A percentile compares a stretch with the other conserved stretches of the same genome.
Evolutionary conservation across 495 filamentous ascomycete genomes (phyloP).

Genomic region (Daldinia loculata): DNA sequence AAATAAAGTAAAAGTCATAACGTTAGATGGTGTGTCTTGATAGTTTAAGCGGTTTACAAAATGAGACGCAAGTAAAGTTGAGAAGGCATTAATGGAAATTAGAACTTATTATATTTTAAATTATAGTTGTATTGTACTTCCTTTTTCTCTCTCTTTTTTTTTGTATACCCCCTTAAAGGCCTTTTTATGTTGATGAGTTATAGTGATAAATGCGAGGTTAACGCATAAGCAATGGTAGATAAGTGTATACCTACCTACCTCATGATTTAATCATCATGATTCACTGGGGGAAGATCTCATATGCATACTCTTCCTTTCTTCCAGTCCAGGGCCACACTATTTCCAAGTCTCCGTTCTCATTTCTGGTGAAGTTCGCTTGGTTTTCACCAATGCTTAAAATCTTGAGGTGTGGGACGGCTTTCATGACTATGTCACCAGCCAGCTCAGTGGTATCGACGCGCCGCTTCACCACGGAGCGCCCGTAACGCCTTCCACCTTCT

Average conservation of each 20-base stretch:
- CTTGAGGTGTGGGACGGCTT: neutral
- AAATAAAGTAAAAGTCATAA: too few species aligned
- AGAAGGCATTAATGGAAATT: too few species aligned
- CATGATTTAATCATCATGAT: neutral
- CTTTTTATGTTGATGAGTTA: too few species aligned
- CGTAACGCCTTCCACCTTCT: neutral
- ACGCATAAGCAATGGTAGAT: too few species aligned
- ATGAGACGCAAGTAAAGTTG: too few species aligned
- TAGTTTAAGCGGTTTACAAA: too few species aligned
- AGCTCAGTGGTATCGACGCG: neutral
- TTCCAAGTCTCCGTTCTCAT: neutral
- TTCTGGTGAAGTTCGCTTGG: neutral
- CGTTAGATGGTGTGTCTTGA: too few species aligned
- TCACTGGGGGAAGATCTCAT: neutral
- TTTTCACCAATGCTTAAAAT: neutral
- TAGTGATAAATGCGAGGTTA: too few species aligned
- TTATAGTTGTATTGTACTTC: too few species aligned
- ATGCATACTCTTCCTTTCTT: neutral
- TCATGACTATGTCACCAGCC: neutral
- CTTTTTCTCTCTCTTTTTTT: too few species aligned
- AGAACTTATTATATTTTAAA: too few species aligned
- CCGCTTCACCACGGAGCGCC: neutral
- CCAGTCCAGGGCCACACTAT: neutral
- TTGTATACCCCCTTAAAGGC: too few species aligned
- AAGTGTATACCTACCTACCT: neutral